Evolutionary conservation across 768 basidiomycete species (phyloP), one percentile per base, ranked within the genome.

Genomic region (Clitopilus hobsonii): DNA sequence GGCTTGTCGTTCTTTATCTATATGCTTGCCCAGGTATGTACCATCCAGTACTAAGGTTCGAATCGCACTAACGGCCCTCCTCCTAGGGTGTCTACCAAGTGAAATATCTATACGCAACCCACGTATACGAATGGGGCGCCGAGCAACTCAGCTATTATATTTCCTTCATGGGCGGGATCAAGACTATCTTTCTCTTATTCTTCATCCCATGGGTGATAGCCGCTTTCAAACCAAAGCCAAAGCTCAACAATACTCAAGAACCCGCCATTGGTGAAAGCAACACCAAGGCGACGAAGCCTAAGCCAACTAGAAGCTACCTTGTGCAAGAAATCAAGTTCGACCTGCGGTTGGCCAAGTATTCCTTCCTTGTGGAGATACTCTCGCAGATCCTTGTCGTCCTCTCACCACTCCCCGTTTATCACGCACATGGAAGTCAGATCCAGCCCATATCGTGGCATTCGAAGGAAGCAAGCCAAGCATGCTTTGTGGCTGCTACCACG

Each of bases 81-180:
- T 30, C 54, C 29, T 23, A 88, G 80, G 91, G 90, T n/a, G 60
- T 92, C 3, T 85, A 82, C 68, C 88, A 89, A 65, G 72, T 91
- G 66, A 94, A 91, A 64, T 91, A 91, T 66, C 72, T 91, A 24
- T 94, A 92, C 63, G 89, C 87, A 2, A 81, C 75, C 51, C 87
- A 90, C 62, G 69, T 82, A 7, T 91, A 88, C 59, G 73, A 73
- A 49, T 92, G 90, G 90, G 78, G 75, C 38, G 81, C 85, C 16
- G 85, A 85, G 61, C 79, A 86, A 66, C 68, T 91, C 59, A 84
- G 88, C 56, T 89, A 89, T 65, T 92, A 88, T 59, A 86, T 92
- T 49, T 86, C 87, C 1, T 79, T 81, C 60, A 75, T 87, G 65
- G 83, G 86, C 16, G 80, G 73, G 30, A 65, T 78, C 16, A 80